Evolutionary conservation across 2,329 filamentous ascomycete species (phyloP).

Genomic region (Aspergillus costaricaensis): DNA sequence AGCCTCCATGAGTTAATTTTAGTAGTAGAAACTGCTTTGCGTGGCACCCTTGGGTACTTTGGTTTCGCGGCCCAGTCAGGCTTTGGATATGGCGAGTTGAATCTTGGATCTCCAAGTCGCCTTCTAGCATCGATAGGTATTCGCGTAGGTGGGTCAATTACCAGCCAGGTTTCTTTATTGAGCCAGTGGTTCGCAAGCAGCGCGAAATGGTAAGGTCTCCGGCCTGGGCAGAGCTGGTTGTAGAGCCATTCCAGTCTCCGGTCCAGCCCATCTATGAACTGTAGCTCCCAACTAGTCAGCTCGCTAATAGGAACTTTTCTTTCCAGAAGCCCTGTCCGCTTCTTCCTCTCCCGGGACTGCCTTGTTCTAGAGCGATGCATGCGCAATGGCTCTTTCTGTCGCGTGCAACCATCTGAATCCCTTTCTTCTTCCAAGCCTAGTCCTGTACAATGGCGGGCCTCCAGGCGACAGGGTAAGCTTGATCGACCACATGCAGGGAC

Average conservation of each 20-base stretch:
- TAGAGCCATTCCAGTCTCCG: constrained; percentile 43
- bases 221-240: constrained; percentile 41
- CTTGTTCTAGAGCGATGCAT: background rate
- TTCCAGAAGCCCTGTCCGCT: background rate
- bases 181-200: constrained; percentile 46
- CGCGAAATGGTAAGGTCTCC: constrained; percentile 43
- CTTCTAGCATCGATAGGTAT: constrained; percentile 34
- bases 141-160: constrained; percentile 43
- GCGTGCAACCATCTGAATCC: background rate
- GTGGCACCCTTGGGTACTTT: constrained; percentile 29
- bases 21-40: constrained; percentile 27
- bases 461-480: background rate
- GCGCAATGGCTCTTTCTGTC: background rate
- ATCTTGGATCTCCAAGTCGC: constrained; percentile 39
- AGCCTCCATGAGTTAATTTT: constrained; percentile 44
- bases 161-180: constrained; percentile 43
- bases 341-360: background rate
- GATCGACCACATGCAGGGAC: too few relatives aligned
- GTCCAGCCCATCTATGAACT: constrained; percentile 36
- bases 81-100: constrained; percentile 33
- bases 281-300: constrained; percentile 40
- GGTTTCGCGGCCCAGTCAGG: constrained; percentile 21
- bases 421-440: background rate
- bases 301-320: constrained; percentile 7
- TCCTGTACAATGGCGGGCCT: background rate